Percentiles rank a stretch among this genome's conserved stretches.
phyloP scores from a whole-genome alignment of 192 early-diverging fungal genomes.

The Rhizophagus clarus region DNA sequence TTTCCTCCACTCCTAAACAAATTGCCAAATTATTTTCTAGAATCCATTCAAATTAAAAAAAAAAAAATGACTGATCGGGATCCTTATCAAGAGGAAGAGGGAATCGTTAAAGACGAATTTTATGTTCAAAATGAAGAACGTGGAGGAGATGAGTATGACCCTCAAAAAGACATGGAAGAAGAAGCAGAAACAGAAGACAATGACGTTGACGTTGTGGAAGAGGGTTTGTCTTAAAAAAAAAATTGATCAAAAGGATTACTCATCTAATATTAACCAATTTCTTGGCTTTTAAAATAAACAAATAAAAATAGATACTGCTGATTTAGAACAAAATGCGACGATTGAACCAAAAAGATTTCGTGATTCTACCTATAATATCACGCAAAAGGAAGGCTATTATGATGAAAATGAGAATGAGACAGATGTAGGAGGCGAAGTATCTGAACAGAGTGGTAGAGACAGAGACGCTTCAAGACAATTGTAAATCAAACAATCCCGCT shows the following conservation, averaged over 20 bases:
- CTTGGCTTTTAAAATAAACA: neutral
- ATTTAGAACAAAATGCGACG: neutral
- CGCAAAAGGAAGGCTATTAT: neutral
- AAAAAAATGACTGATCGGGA: too few species aligned
- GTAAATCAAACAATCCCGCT: neutral
- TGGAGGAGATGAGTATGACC: conserved; percentile 25
- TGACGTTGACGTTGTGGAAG: neutral
- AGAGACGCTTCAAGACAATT: conserved; percentile 17
- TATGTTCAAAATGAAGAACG: conserved; percentile 2
- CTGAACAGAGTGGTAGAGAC: neutral
- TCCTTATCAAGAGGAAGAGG: neutral
- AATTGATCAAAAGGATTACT: too few species aligned
- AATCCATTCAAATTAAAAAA: too few species aligned
- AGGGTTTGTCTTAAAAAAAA: neutral
- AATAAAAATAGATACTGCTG: neutral
- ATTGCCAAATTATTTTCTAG: too few species aligned
- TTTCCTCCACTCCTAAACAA: too few species aligned
- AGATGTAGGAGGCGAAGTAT: neutral
- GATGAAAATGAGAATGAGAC: neutral
- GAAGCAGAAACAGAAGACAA: neutral
- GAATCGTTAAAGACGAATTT: conserved; percentile 10
- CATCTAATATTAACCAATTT: too few species aligned
- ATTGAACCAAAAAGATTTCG: neutral
- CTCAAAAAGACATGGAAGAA: neutral
- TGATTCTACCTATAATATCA: neutral